phyloP scores from a whole-genome alignment of 164 flowering plant genomes.

The Sextonia rubra region DNA sequence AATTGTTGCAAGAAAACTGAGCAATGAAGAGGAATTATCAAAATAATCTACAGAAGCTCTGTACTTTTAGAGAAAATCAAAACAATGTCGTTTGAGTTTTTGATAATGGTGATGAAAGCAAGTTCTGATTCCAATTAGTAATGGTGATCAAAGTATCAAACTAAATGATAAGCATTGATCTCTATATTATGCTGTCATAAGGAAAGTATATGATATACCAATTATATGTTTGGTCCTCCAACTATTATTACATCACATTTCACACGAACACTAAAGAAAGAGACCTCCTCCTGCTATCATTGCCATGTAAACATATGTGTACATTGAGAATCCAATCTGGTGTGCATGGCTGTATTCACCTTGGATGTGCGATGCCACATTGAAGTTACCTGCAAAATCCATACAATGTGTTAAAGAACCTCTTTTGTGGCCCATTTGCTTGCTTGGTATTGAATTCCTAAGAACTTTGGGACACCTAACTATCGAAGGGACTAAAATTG shows the following conservation, averaged over 20 bases:
- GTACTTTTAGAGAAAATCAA: no score
- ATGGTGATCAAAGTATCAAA: neutral
- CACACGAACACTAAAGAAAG: neutral
- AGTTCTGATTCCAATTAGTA: neutral
- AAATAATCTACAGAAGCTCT: no score
- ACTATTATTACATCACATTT: neutral
- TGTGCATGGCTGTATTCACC: slow-evolving; percentile 20
- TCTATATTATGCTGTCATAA: neutral
- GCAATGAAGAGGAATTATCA: neutral
- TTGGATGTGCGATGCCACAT: slow-evolving; percentile 57
- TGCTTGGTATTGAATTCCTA: no score
- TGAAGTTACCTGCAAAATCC: slow-evolving; percentile 54
- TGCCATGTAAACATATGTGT: slow-evolving; percentile 2
- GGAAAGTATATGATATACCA: neutral
- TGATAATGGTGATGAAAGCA: neutral
- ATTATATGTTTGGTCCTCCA: neutral
- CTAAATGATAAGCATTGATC: no score
- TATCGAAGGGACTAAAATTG: no score
- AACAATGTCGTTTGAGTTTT: neutral
- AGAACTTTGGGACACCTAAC: no score
- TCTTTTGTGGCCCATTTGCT: no score
- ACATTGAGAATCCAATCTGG: neutral
- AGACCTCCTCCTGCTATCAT: slow-evolving; percentile 11
- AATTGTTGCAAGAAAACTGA: neutral
- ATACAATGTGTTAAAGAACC: no score